A percentile compares a stretch with the other conserved stretches of the same genome.
These are phyloP conservation scores for Grigorovia yakushimaensis DNA, from an alignment of 805 yeast genomes.

Conservation along the genomic window DNA sequence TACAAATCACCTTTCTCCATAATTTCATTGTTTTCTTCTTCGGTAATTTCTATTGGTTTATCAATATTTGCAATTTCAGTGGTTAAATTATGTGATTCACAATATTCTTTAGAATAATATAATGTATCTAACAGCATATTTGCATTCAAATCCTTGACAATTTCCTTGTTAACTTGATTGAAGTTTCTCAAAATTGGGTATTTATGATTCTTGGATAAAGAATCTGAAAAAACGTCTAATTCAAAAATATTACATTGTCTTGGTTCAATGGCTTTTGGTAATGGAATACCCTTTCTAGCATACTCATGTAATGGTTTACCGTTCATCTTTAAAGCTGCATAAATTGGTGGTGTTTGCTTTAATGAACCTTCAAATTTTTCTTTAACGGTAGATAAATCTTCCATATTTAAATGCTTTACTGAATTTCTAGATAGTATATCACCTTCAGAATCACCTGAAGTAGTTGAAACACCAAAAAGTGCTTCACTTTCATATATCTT, in stretches of 20 bases:
- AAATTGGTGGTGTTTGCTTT: constrained; percentile 89
- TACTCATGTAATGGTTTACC: constrained; percentile 93
- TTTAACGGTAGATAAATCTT: constrained; percentile 39
- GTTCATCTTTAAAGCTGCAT: constrained; percentile 86
- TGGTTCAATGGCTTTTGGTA: constrained; percentile 75
- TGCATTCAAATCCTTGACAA: constrained; percentile 31
- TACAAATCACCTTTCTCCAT: constrained; percentile 30
- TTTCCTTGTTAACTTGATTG: constrained; percentile 17
- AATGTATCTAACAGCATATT: constrained; percentile 56
- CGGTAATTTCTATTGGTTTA: constrained; percentile 32
- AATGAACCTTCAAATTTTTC: constrained; percentile 69
- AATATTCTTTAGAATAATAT: constrained; percentile 48
- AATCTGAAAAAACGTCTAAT: constrained; percentile 41
- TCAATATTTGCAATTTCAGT: constrained; percentile 32
- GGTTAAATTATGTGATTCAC: constrained; percentile 35
- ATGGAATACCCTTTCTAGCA: constrained; percentile 77
- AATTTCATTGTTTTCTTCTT: constrained; percentile 23
- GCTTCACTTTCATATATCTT: constrained; percentile 82
- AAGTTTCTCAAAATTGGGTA: constrained; percentile 38
- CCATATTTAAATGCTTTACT: constrained; percentile 46
- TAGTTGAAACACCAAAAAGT: constrained; percentile 78
- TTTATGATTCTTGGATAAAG: constrained; percentile 45
- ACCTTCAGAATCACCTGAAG: constrained; percentile 92
- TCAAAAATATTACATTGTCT: constrained; percentile 57
- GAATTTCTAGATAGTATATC: constrained; percentile 54